Evolutionary conservation across 768 basidiomycete genomes (phyloP).

Genomic region (Polyporus arcularius): DNA sequence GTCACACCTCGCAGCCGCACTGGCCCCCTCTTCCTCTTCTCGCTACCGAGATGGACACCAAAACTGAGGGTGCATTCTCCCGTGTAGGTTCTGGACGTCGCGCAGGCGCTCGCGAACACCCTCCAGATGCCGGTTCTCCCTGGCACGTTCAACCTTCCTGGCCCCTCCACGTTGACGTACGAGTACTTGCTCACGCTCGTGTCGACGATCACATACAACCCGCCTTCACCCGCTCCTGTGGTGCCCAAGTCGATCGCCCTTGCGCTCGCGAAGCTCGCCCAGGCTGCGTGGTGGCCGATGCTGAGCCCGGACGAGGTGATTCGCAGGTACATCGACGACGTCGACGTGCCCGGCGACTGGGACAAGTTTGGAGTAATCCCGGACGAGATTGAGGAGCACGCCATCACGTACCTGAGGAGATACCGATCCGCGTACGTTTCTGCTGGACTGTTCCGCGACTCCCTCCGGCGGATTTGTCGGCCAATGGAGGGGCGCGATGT

Average conservation of each 20-base stretch:
- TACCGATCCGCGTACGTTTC: constrained; percentile 83
- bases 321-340: constrained; percentile 85
- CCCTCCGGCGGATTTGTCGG: background rate
- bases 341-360: constrained; percentile 77
- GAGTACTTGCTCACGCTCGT: constrained; percentile 81
- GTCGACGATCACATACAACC: constrained; percentile 75
- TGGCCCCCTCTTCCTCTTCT: background rate
- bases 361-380: constrained; percentile 78
- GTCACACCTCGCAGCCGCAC: constrained; percentile 2
- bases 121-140: constrained; percentile 61
- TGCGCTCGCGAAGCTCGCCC: constrained; percentile 63
- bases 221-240: constrained; percentile 69
- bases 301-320: constrained; percentile 89
- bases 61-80: background rate
- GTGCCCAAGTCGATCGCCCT: constrained; percentile 76
- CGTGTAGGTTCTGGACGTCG: constrained; percentile 85
- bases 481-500: constrained; percentile 10
- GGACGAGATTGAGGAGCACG: constrained; percentile 83
- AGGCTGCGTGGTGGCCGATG: constrained; percentile 86
- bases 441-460: background rate
- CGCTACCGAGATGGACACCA: constrained; percentile 17
- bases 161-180: constrained; percentile 83
- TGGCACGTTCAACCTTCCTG: constrained; percentile 80
- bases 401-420: constrained; percentile 86
- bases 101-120: constrained; percentile 84